Evolutionary conservation across 2,329 filamentous ascomycete species (phyloP), one percentile per base, ranked within the genome.

Genomic region (Colletotrichum sp.): DNA sequence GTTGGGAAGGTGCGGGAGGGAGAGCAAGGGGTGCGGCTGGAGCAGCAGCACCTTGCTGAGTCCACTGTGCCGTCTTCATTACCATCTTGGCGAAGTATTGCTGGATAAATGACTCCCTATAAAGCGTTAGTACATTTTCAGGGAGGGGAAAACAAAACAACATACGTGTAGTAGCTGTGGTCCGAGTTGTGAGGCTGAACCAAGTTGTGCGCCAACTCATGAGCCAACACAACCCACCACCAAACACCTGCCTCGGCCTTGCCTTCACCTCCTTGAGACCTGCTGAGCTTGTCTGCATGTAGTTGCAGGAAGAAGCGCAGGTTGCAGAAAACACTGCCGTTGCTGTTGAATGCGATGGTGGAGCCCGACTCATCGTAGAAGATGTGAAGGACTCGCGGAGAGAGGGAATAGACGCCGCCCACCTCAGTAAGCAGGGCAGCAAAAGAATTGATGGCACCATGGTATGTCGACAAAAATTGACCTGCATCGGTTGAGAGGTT

Each of bases 171-270:
- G 82, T 93, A 98, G 80, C 93, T 94, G 84, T 98, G 95, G 69
- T 94, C 90, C 18, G 94, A 88, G 80, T 93, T 94, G 83, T 98
- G 96, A 77, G 92, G 90, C 48, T 86, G 85, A 10, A 98, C 95
- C 70, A 99, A 86, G 82, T 99, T 99, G 85, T 99, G 97, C 73
- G 97, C 96, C 83, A 99, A 86, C 86, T 99, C 97, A 83, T 99
- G 97, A 77, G 96, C 97, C 76, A 98, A 84, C n/a, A 97, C 96
- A 77, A 98, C 94, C 91, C 94, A 98, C 96, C 96, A 98, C 88
- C 96, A 98, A 2, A 94, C 91, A 73, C 92, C 87, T 4, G 95
- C 95, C 76, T 97, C 94, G 5, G 78, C 88, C 81, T 87, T 92
- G 18, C 87, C 90, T 69, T 89, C 85, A 3, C 83, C 24, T 77